Percentiles rank a stretch among this genome's conserved stretches.
These are phyloP conservation scores for Verticillium longisporum DNA, from an alignment of 2,329 filamentous ascomycete genomes.

Conservation along the genomic window DNA sequence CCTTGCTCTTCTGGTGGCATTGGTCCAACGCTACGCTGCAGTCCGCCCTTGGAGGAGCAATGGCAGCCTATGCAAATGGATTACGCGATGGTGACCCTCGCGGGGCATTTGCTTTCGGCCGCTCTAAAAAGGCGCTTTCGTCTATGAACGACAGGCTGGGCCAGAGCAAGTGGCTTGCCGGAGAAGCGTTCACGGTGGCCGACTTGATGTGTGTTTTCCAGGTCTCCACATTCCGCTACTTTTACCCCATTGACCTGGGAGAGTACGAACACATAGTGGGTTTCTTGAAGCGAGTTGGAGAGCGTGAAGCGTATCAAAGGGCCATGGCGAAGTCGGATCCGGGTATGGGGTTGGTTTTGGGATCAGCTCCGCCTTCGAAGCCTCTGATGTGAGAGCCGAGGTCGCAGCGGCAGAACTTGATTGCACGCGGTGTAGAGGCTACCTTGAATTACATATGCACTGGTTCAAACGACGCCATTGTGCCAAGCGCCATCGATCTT, in stretches of 20 bases:
- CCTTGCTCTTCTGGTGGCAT: constrained; percentile 61
- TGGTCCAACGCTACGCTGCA: constrained; percentile 42
- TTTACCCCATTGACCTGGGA: constrained; percentile 33
- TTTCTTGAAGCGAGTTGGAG: constrained; percentile 36
- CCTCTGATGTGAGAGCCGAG: neutral
- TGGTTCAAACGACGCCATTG: neutral
- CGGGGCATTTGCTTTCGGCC: constrained; percentile 13
- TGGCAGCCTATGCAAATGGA: constrained; percentile 22
- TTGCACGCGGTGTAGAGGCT: too few species aligned
- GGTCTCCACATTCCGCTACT: constrained; percentile 55
- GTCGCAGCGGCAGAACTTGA: neutral
- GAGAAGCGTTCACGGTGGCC: constrained; percentile 55
- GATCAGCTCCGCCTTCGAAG: neutral
- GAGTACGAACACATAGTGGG: constrained; percentile 33
- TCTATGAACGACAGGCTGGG: constrained; percentile 41
- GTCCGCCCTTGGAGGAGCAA: constrained; percentile 26
- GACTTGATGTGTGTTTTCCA: constrained; percentile 58
- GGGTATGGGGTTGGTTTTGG: constrained; percentile 23
- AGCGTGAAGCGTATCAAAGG: constrained; percentile 36
- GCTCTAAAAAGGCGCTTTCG: neutral
- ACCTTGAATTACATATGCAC: too few species aligned
- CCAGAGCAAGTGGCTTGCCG: constrained; percentile 48
- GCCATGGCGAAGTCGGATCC: constrained; percentile 44
- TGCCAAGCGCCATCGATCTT: neutral
- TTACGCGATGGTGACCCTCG: constrained; percentile 2